Evolutionary conservation across 306 rosid genomes (phyloP).

Genomic region (Rosa rugosa): DNA sequence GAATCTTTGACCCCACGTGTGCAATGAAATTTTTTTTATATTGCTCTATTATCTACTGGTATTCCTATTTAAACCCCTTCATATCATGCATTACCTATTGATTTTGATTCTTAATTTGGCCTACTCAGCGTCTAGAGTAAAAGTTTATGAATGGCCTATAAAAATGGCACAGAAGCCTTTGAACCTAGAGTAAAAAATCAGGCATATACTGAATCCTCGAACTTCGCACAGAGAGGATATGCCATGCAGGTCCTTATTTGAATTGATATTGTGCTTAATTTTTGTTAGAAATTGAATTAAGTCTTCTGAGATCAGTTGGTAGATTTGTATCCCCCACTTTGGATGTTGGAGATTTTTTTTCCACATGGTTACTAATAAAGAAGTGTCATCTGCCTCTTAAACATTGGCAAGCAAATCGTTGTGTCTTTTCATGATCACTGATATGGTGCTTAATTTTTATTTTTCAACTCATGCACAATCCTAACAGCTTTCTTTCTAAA

Average conservation of each 20-base stretch:
- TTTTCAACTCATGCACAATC: background rate
- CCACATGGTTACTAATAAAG: constrained; percentile 9
- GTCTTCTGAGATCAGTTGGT: background rate
- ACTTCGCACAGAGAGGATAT: background rate
- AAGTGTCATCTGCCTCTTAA: background rate
- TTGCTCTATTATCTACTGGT: background rate
- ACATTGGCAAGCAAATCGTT: background rate
- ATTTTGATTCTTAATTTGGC: background rate
- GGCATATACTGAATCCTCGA: background rate
- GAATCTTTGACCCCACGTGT: background rate
- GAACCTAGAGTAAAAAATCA: no score
- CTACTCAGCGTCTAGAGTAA: constrained; percentile 3
- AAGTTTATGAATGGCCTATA: no score
- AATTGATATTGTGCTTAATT: background rate
- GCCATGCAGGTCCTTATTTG: background rate
- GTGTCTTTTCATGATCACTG: constrained; percentile 1
- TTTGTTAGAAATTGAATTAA: background rate
- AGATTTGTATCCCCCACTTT: constrained; percentile 15
- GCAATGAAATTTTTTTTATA: background rate
- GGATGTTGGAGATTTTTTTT: constrained; percentile 18
- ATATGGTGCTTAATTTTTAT: background rate
- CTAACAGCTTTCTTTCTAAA: background rate
- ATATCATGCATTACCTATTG: constrained; percentile 1
- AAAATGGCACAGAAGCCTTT: no score
- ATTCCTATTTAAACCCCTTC: background rate